Base-by-base conservation (phyloP, 1,284 basidiomycete species). In the Earliella scabrosa region DNA sequence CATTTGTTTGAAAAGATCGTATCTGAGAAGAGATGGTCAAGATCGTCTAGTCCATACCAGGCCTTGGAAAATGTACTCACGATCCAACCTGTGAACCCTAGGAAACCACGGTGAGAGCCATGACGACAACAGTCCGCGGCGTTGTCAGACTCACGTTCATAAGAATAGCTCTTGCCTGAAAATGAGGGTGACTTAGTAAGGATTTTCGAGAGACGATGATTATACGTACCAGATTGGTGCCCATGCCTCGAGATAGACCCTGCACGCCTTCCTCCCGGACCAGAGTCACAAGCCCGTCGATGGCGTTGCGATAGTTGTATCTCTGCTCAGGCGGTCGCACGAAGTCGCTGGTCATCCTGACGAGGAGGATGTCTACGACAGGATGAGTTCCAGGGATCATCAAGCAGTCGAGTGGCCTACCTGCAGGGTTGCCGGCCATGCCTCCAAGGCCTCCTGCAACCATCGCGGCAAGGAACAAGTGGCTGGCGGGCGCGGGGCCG, bases 301-400 rank as follows among this genome's bases (percentile, higher is more conserved):
- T 63, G 32, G 87, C 91, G 71, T 93, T 92, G 29, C 82, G 77
- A 71, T 97, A 97, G 52, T 86, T 82, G 66, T 92, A 90, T 60
- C 87, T 78, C 65, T 88, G 79, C 60, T 88, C 87, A 26, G 84
- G 82, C 9, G 90, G 86, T 66, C 88, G 83, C 35, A 87, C 79
- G 14, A 84, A 82, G 72, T 97, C 94, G 62, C 90, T 93, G 32
- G 92, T 93, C 94, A 96, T 96, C 56, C 93, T 81, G 18, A 97
- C 92, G 60, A 95, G 79, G 10, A 91, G 64, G 51, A 91, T 85
- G 69, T 92, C 89, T 83, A 62, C 20, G 8, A 6, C 49, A 47
- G 32, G 21, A 36, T 56, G 29, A 61, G 45, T 20, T 54, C 39
- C 35, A 49, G 45, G 9, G 38, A 47, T 40, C 16, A 31, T 47